phyloP scores from a whole-genome alignment of 2,329 filamentous ascomycete genomes.

The Tolypocladium guangdongense region DNA sequence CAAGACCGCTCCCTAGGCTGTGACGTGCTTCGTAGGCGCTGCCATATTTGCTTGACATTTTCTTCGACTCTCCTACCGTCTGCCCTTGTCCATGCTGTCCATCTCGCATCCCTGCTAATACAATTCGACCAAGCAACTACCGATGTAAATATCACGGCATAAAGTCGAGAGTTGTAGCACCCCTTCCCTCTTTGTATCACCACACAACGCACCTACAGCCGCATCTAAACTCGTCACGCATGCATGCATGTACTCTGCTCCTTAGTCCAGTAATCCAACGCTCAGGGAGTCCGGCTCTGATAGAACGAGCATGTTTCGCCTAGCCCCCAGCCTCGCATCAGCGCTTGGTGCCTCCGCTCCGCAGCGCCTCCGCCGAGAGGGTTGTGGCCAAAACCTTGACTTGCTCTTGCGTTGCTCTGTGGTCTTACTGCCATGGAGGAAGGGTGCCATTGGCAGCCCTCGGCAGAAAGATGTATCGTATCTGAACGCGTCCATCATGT shows the following conservation, averaged over 20 bases:
- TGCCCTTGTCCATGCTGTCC: neutral
- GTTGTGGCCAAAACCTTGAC: neutral
- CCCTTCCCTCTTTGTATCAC: no score
- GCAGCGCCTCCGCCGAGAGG: constrained; percentile 10
- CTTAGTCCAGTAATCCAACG: constrained; percentile 52
- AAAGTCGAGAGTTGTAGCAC: neutral
- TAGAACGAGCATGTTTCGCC: constrained; percentile 37
- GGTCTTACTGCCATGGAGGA: constrained; percentile 43
- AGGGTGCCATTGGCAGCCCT: constrained; percentile 6
- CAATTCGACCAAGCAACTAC: neutral
- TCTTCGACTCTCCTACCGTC: no score
- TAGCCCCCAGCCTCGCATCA: constrained; percentile 1
- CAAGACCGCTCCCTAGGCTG: neutral
- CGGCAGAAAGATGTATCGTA: constrained; percentile 53
- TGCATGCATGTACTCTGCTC: constrained; percentile 44
- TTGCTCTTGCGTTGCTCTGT: constrained; percentile 50
- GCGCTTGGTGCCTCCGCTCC: constrained; percentile 20
- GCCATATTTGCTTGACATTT: no score
- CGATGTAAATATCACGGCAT: neutral
- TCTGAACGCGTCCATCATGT: constrained; percentile 37
- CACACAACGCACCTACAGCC: neutral
- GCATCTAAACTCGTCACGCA: neutral
- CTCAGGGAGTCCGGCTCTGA: constrained; percentile 51
- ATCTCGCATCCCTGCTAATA: neutral
- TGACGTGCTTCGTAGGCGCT: neutral